Evolutionary conservation across 2,329 filamentous ascomycete genomes (phyloP).

Genomic region (Monilinia polystroma): DNA sequence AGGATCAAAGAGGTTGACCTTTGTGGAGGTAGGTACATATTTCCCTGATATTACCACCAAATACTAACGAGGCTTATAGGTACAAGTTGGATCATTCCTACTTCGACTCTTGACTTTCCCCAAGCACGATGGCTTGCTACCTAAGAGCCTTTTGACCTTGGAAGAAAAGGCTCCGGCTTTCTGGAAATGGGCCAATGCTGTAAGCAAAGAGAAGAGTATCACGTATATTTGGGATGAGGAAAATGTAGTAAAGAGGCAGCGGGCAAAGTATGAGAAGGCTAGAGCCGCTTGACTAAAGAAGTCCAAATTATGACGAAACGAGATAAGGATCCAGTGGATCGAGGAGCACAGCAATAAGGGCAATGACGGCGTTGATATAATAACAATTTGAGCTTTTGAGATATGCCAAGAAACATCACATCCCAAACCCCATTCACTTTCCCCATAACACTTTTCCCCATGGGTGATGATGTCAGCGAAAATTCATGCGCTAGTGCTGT

Average conservation of each 20-base stretch:
- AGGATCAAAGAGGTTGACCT: conserved; percentile 61
- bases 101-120: conserved; percentile 56
- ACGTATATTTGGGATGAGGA: conserved; percentile 60
- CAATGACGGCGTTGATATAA: conserved; percentile 16
- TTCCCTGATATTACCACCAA: not conserved
- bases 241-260: conserved; percentile 44
- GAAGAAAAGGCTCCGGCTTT: conserved; percentile 62
- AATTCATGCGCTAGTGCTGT: conserved; percentile 8
- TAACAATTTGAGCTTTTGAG: conserved; percentile 10
- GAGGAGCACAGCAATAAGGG: not conserved
- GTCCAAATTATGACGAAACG: conserved; percentile 1
- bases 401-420: conserved; percentile 13
- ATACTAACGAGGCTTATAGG: conserved; percentile 44
- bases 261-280: conserved; percentile 40
- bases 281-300: conserved; percentile 14
- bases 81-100: conserved; percentile 64
- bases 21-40: conserved; percentile 63
- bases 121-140: conserved; percentile 55
- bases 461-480: conserved; percentile 14
- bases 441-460: not conserved
- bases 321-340: not conserved
- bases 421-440: not conserved
- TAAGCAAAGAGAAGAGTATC: conserved; percentile 64
- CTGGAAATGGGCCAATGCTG: conserved; percentile 62
- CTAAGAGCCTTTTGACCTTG: conserved; percentile 49